Base-by-base conservation (phyloP, 768 basidiomycete genomes). In the Termitomyces sp. region DNA sequence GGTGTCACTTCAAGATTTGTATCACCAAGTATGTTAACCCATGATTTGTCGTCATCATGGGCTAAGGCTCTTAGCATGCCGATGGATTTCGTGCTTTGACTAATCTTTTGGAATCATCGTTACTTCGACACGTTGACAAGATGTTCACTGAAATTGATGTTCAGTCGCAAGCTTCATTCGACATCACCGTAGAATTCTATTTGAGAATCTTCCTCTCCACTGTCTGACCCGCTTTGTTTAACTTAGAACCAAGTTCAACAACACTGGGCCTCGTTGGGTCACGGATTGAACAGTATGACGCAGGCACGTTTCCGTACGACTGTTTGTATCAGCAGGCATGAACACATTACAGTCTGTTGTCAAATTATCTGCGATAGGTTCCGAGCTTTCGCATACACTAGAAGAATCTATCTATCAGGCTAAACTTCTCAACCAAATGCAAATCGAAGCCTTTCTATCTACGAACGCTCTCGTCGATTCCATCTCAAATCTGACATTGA, bases 401-500 rank as follows among this genome's bases (percentile, higher is more conserved):
- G 69, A 74, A 29, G 60, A 58, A 16, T 72, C 73, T 5, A 54
- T 58, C 12, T 51, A 26, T 16, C 60, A 63, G 33, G 62, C 59
- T 22, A 36, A 42, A 26, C 39, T 60, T 24, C 51, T 65, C 29
- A 44, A 44, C 12, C 53, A 59, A 48, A 65, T 70, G 33, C 82
- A 84, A 55, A 62, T 59, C 29, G 69, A 75, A 24, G 69, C 74
- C 5, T 61, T 71, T 7, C 55, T 63, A 34, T 73, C 77, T 22
- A 75, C 76, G 47, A 54, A 62, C 16, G 63, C 64, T 10, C 73
- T 85, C 9, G 67, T 65, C 10, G 63, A 69, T 22, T 67, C 71
- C 0, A 61, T 85, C 26, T 60, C 70, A 8, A 66, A 70, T 12
- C 66, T 84, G 22, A 73, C 76, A 1, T 62, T 65, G 33, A 73